Evolutionary conservation across 164 flowering plant species (phyloP).

Genomic region (Vitis vinifera): ASM3070453v1 NC_081819.1:17280001-17280500

Average conservation of each 20-base stretch:
- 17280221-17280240: conserved; percentile 45
- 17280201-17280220: conserved; percentile 42
- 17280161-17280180: too few species aligned
- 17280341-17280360: conserved; percentile 65
- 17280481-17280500: conserved; percentile 45
- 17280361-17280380: conserved; percentile 49
- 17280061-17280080: too few species aligned
- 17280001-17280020: too few species aligned
- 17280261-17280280: conserved; percentile 24
- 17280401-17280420: conserved; percentile 70
- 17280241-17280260: conserved; percentile 46
- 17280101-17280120: too few species aligned
- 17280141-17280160: too few species aligned
- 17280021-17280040: too few species aligned
- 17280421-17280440: conserved; percentile 49
- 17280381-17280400: conserved; percentile 70
- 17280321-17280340: conserved; percentile 65
- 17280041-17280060: too few species aligned
- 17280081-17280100: too few species aligned
- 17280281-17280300: conserved; percentile 46
- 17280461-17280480: conserved; percentile 61
- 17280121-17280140: too few species aligned
- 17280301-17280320: conserved; percentile 76
- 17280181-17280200: neutral
- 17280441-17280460: conserved; percentile 62